phyloP scores from a whole-genome alignment of 2,329 filamentous ascomycete genomes.

The Neofusicoccum kwambonambiense region DNA sequence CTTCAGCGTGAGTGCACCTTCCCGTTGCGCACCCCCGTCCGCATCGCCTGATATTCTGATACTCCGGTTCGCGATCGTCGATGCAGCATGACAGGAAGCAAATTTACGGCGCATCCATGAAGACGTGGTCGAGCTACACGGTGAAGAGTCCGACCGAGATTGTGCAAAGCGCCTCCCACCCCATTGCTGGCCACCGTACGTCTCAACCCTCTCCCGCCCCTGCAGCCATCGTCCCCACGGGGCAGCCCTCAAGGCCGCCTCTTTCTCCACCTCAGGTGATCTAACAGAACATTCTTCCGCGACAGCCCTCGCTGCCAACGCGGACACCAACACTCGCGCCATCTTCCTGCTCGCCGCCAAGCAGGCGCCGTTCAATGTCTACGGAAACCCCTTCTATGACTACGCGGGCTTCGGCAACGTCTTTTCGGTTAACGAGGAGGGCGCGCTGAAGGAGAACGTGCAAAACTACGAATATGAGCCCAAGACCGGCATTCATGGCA shows the following conservation, averaged over 20 bases:
- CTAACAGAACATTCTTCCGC: constrained; percentile 1
- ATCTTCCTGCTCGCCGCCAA: constrained; percentile 83
- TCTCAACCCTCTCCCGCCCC: constrained; percentile 19
- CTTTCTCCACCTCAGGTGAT: constrained; percentile 16
- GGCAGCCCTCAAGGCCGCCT: not conserved
- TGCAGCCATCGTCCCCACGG: constrained; percentile 17
- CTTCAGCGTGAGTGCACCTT: constrained; percentile 64
- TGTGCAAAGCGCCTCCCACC: constrained; percentile 69
- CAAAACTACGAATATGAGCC: constrained; percentile 73
- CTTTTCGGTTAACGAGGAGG: constrained; percentile 60
- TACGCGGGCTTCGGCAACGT: constrained; percentile 80
- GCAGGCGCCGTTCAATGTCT: constrained; percentile 76
- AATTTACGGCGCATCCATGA: constrained; percentile 88
- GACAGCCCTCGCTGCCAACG: constrained; percentile 64
- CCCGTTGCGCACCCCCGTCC: not conserved
- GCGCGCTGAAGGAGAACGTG: constrained; percentile 61
- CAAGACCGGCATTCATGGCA: constrained; percentile 73
- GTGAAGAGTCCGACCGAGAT: constrained; percentile 76
- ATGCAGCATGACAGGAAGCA: constrained; percentile 73
- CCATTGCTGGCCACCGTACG: constrained; percentile 74
- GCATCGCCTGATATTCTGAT: not conserved
- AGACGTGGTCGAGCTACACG: constrained; percentile 83
- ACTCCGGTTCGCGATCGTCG: not conserved
- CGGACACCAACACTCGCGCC: constrained; percentile 77
- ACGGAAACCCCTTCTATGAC: constrained; percentile 88